These are phyloP conservation scores for Russula dissimulans DNA, from an alignment of 768 basidiomycete species.

Conservation along the genomic window DNA sequence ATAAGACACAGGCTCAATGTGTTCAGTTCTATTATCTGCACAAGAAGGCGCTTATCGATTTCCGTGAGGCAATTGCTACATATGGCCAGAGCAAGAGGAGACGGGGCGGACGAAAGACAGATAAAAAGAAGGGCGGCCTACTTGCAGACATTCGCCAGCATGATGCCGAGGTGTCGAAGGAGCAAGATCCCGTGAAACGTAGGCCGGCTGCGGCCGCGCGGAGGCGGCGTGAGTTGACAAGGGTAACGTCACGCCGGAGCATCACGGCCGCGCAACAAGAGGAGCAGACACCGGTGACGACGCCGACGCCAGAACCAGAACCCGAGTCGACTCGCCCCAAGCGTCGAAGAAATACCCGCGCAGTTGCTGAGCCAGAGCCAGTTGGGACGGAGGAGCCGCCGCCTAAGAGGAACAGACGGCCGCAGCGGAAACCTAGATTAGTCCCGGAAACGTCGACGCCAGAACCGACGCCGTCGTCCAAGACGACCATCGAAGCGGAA, in stretches of 20 bases:
- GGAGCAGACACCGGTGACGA: slow-evolving; percentile 42
- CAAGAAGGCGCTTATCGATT: slow-evolving; percentile 83
- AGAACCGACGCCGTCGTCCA: neutral
- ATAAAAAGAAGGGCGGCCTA: slow-evolving; percentile 74
- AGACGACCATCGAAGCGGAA: neutral
- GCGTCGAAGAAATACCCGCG: slow-evolving; percentile 26
- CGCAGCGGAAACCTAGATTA: neutral
- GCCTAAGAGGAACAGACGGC: neutral
- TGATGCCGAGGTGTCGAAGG: slow-evolving; percentile 38
- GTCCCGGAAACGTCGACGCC: neutral
- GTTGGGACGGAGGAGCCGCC: slow-evolving; percentile 9
- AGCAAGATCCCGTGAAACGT: slow-evolving; percentile 16
- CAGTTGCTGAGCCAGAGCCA: slow-evolving; percentile 19
- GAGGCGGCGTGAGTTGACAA: slow-evolving; percentile 6
- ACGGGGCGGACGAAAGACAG: slow-evolving; percentile 41
- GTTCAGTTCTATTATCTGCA: slow-evolving; percentile 92
- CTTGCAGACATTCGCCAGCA: slow-evolving; percentile 74
- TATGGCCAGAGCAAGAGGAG: slow-evolving; percentile 59
- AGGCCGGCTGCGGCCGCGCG: slow-evolving; percentile 9
- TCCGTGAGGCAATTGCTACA: slow-evolving; percentile 62
- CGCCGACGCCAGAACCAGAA: slow-evolving; percentile 66
- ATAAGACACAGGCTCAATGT: slow-evolving; percentile 85
- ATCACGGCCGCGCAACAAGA: slow-evolving; percentile 31
- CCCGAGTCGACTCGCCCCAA: slow-evolving; percentile 25
- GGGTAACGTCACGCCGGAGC: slow-evolving; percentile 12